phyloP scores from a whole-genome alignment of 441 rosid genomes.

The Adansonia rubrostipa region DNA sequence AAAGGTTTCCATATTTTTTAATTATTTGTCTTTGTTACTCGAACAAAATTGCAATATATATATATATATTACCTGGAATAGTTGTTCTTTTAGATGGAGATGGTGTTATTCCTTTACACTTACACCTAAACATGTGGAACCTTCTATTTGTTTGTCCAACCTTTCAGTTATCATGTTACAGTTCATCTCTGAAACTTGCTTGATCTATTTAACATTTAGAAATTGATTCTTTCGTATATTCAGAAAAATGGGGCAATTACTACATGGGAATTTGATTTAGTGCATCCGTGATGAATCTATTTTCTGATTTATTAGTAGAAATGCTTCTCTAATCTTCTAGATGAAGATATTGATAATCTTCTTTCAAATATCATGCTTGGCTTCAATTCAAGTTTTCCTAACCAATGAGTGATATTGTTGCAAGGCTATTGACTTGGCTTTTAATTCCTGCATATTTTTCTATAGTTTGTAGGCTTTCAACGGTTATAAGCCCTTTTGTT shows the following conservation, averaged over 20 bases:
- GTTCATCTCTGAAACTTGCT: background rate
- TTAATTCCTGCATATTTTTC: background rate
- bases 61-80: background rate
- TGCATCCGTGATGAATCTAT: background rate
- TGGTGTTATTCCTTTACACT: background rate
- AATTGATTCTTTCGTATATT: conserved; percentile 3
- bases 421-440: background rate
- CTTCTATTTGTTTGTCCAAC: conserved; percentile 1
- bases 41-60: background rate
- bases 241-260: background rate
- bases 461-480: conserved; percentile 1
- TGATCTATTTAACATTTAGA: conserved; percentile 14
- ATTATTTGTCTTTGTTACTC: background rate
- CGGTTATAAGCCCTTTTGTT: background rate
- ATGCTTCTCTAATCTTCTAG: conserved; percentile 11
- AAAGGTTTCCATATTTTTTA: conserved; percentile 53
- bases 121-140: background rate
- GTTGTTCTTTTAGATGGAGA: conserved; percentile 9
- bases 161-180: background rate
- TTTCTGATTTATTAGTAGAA: conserved; percentile 2
- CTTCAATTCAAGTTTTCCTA: background rate
- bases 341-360: conserved; percentile 18
- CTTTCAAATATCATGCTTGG: background rate
- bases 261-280: background rate
- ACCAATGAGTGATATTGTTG: background rate